phyloP scores from a whole-genome alignment of 208 protist genomes.

The Trypanosoma cruzi region DNA sequence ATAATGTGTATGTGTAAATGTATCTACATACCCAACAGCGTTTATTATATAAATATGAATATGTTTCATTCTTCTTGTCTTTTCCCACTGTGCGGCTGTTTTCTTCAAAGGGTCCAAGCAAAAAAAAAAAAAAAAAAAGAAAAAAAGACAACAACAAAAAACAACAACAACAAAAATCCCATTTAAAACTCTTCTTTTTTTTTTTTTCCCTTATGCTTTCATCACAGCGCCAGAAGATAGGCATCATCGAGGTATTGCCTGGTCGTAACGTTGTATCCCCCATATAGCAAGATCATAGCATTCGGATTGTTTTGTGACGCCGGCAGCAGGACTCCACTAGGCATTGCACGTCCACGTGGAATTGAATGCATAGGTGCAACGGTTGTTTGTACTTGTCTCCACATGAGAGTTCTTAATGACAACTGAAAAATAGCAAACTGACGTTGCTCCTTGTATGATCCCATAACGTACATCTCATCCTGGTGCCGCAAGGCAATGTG shows the following conservation, averaged over 20 bases:
- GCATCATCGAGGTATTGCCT: slow-evolving; percentile 26
- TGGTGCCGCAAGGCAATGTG: slow-evolving; percentile 21
- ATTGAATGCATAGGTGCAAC: slow-evolving; percentile 5
- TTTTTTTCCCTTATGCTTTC: background rate
- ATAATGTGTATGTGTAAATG: background rate
- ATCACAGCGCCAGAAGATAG: slow-evolving; percentile 20
- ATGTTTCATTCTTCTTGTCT: too few relatives aligned
- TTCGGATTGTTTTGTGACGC: background rate
- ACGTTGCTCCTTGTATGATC: slow-evolving; percentile 17
- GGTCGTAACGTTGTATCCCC: slow-evolving; percentile 16
- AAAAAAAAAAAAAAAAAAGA: too few relatives aligned
- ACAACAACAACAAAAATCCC: too few relatives aligned
- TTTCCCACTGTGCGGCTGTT: too few relatives aligned
- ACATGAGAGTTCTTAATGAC: slow-evolving; percentile 16
- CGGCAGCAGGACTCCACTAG: slow-evolving; percentile 20
- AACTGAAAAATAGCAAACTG: slow-evolving; percentile 14
- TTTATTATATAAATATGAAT: too few relatives aligned
- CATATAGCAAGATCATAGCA: slow-evolving; percentile 25
- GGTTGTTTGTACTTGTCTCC: slow-evolving; percentile 24
- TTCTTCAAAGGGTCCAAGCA: too few relatives aligned
- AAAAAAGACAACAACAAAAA: too few relatives aligned
- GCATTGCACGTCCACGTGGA: slow-evolving; percentile 8
- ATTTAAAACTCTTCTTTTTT: too few relatives aligned
- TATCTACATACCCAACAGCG: background rate
- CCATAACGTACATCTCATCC: slow-evolving; percentile 30